Base-by-base conservation (phyloP, 2,329 filamentous ascomycete genomes). In the Trichoderma asperellum region DNA sequence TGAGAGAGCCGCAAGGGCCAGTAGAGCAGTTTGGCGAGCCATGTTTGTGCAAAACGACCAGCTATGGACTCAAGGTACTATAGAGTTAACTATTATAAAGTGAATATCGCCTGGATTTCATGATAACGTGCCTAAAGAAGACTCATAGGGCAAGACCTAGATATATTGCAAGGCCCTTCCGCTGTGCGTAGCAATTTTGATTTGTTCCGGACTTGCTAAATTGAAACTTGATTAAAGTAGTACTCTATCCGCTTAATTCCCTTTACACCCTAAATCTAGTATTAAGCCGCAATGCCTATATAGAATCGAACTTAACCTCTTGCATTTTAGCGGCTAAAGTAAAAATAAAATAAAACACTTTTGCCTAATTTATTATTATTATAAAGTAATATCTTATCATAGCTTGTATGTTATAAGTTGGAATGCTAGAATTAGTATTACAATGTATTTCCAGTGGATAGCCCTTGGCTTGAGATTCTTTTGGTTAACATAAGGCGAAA, bases 231-330 rank as follows among this genome's bases (percentile, higher is more conserved):
- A 58, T 59, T 35, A 35, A 37, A 35, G 53, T 47, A 66, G 37
- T 8, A 57, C 37, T 66, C 53, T 57, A 49, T 52, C 40, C 18
- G 8, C 40, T 10, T 7, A n/a, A 43, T 43, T 24, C 1, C 11
- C 6, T 37, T 63, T 53, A 32, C 12, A 43, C 21, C 24, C 34
- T 6, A 40, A 21, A 34, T 32, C 21, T 40, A 11, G 49, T 40
- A 64, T 56, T 64, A 43, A 64, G 14, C 49, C 49, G 49, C 49
- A 34, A 43, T 64, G 61, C 61, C 49, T 64, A 64, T 64, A 64
- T 64, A 21, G 24, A 43, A 18, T 14, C 6, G 34, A 43, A 55
- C 61, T 64, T 64, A 43, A 56, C 49, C 64, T 37, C 16, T 35
- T 29, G n/a, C 16, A 43, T 27, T n/a, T 52, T 58, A 52, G 64